Evolutionary conservation across 306 rosid species (phyloP).

Genomic region (Gillenia trifoliata): DNA sequence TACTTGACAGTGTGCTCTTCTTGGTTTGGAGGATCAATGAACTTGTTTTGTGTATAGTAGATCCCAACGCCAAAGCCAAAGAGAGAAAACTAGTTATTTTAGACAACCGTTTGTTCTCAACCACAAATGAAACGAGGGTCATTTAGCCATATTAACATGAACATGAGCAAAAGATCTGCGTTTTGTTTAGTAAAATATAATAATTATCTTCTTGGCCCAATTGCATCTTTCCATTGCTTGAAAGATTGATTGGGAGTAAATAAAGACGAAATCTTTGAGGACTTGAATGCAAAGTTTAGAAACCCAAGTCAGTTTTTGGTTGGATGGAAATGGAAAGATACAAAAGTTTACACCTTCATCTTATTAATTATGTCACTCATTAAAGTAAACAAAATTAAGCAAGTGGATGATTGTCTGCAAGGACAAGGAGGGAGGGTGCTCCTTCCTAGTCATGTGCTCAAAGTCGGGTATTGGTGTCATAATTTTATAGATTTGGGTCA

Average conservation of each 20-base stretch:
- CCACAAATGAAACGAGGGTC: constrained; percentile 2
- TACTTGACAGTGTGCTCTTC: background rate
- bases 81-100: background rate
- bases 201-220: constrained; percentile 29
- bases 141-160: background rate
- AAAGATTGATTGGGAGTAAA: background rate
- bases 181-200: background rate
- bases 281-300: constrained; percentile 17
- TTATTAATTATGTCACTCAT: background rate
- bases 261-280: background rate
- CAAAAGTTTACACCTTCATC: background rate
- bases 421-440: background rate
- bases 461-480: constrained; percentile 7
- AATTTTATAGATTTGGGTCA: too few relatives aligned
- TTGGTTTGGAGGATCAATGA: constrained; percentile 4
- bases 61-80: constrained; percentile 12
- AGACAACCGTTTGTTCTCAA: constrained; percentile 1
- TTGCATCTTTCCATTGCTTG: constrained; percentile 20
- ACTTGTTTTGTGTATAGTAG: background rate
- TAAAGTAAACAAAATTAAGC: background rate
- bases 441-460: background rate
- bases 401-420: background rate
- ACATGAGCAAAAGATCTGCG: background rate
- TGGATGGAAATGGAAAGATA: background rate
- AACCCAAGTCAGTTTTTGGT: constrained; percentile 20